A percentile compares a stretch with the other conserved stretches of the same genome.
phyloP scores from a whole-genome alignment of 169 alveolate genomes.

The Perkinsus olseni region DNA sequence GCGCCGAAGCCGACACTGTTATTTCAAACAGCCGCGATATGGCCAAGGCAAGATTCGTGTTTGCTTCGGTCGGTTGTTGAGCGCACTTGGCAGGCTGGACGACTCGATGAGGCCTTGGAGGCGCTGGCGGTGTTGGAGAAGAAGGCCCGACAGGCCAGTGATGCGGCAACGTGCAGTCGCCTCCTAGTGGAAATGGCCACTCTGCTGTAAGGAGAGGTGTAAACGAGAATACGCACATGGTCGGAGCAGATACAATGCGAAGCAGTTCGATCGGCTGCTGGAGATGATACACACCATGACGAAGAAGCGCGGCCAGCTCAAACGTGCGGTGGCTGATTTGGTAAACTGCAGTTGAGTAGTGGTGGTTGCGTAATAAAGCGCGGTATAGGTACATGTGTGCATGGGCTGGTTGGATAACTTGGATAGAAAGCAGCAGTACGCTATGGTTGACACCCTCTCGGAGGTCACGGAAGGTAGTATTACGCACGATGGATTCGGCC shows the following conservation, averaged over 20 bases:
- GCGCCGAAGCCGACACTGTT: constrained; percentile 8
- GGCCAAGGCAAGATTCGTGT: constrained; percentile 14
- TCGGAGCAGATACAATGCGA: constrained; percentile 18
- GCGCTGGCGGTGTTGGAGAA: constrained; percentile 16
- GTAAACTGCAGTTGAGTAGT: background rate
- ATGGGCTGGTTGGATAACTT: background rate
- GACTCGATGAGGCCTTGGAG: constrained; percentile 12
- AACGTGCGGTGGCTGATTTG: constrained; percentile 29
- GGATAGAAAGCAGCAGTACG: constrained; percentile 19
- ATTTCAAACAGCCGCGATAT: constrained; percentile 5
- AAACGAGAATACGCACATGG: background rate
- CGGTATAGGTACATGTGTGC: background rate
- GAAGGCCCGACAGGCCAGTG: constrained; percentile 29
- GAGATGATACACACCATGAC: constrained; percentile 16
- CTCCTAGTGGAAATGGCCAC: constrained; percentile 16
- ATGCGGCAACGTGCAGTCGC: constrained; percentile 23
- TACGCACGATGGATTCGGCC: background rate
- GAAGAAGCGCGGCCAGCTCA: constrained; percentile 49
- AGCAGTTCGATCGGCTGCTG: constrained; percentile 9
- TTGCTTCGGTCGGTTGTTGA: background rate
- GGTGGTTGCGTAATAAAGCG: background rate
- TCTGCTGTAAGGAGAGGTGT: background rate
- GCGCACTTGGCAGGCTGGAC: background rate
- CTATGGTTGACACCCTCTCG: constrained; percentile 14
- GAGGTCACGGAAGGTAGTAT: constrained; percentile 31